Evolutionary conservation across 2,329 filamentous ascomycete species (phyloP).

Genomic region (Aureobasidium namibiae): DNA sequence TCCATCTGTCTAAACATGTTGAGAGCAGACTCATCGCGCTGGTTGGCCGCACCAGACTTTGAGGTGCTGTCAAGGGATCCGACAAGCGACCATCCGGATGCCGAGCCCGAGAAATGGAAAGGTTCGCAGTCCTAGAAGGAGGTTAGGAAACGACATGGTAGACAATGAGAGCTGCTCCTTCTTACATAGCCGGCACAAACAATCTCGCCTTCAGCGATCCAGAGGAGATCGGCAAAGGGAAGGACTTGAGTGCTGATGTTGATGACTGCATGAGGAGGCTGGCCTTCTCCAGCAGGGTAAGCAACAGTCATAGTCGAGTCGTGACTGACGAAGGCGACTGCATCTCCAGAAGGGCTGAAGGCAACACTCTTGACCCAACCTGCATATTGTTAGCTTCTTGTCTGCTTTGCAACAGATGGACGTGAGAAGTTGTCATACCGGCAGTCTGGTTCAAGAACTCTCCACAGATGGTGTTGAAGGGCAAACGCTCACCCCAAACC

Average conservation of each 20-base stretch:
- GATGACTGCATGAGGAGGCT: conserved; percentile 82
- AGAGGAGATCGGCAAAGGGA: conserved; percentile 86
- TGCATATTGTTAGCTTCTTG: not conserved
- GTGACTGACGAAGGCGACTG: conserved; percentile 88
- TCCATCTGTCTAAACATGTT: conserved; percentile 99
- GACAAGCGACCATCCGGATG: conserved; percentile 72
- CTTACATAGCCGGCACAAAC: conserved; percentile 81
- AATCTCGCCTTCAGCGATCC: conserved; percentile 87
- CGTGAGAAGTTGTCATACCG: not conserved
- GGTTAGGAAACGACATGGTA: not conserved
- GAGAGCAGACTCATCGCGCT: conserved; percentile 81
- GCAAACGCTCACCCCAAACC: conserved; percentile 89
- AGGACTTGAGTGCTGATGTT: conserved; percentile 83
- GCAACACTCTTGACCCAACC: conserved; percentile 93
- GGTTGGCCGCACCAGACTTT: conserved; percentile 32
- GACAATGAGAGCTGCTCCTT: not conserved
- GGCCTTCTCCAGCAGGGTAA: conserved; percentile 84
- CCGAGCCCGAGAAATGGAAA: conserved; percentile 75
- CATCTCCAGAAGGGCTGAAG: conserved; percentile 87
- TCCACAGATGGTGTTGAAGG: conserved; percentile 97
- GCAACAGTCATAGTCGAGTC: conserved; percentile 96
- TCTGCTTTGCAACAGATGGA: not conserved
- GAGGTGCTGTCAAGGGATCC: conserved; percentile 60
- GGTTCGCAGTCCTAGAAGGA: conserved; percentile 62
- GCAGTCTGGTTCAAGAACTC: conserved; percentile 94